phyloP scores from a whole-genome alignment of 208 protist genomes.

The Leptomonas seymouri region DNA sequence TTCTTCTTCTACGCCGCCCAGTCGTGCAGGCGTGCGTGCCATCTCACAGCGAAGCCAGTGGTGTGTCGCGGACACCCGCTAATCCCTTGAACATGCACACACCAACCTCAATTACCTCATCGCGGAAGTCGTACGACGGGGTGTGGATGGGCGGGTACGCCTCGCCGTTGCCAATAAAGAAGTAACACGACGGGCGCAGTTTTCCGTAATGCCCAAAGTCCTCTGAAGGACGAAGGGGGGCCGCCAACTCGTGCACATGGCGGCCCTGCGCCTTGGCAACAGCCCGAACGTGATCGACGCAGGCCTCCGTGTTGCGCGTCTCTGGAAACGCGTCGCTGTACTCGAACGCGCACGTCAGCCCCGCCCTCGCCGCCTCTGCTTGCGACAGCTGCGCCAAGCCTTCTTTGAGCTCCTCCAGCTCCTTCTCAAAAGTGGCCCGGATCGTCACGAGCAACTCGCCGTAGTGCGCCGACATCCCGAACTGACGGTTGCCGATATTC shows the following conservation, averaged over 20 bases:
- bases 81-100: constrained; percentile 49
- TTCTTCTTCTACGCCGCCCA: neutral
- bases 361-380: constrained; percentile 21
- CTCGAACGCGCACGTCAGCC: constrained; percentile 37
- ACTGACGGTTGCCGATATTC: constrained; percentile 49
- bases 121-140: constrained; percentile 41
- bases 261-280: constrained; percentile 31
- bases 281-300: constrained; percentile 39
- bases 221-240: constrained; percentile 36
- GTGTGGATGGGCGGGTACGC: constrained; percentile 53
- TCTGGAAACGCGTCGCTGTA: constrained; percentile 52
- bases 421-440: constrained; percentile 37
- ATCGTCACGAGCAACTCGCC: constrained; percentile 51
- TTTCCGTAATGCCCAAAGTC: constrained; percentile 54
- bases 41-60: constrained; percentile 8
- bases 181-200: constrained; percentile 37
- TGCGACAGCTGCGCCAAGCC: constrained; percentile 27
- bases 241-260: constrained; percentile 33
- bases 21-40: neutral
- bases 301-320: constrained; percentile 41
- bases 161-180: constrained; percentile 47
- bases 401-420: constrained; percentile 36
- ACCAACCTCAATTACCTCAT: constrained; percentile 37
- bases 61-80: constrained; percentile 28
- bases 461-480: constrained; percentile 49